phyloP scores from a whole-genome alignment of 306 rosid species.

The Castanea crenata region DNA sequence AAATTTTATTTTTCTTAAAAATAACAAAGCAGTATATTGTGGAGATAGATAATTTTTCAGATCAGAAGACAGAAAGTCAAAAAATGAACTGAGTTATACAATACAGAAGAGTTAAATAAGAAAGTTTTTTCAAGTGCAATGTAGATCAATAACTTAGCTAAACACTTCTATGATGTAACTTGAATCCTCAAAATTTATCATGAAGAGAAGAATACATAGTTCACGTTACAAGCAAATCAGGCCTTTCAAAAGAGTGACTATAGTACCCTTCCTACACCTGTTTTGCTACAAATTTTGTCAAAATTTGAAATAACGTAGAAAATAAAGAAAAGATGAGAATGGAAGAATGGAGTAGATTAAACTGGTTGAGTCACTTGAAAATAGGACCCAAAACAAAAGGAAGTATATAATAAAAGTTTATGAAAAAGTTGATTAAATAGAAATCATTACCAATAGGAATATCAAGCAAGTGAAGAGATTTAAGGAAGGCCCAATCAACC shows the following conservation, averaged over 20 bases:
- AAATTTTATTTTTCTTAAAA: constrained; percentile 4
- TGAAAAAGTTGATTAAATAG: too few species aligned
- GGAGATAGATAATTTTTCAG: not conserved
- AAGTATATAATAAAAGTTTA: too few species aligned
- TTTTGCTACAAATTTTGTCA: not conserved
- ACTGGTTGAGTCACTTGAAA: too few species aligned
- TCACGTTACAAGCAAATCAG: not conserved
- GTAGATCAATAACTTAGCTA: not conserved
- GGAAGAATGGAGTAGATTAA: too few species aligned
- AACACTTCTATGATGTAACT: not conserved
- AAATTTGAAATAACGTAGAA: too few species aligned
- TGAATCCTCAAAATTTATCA: not conserved
- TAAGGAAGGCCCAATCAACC: too few species aligned
- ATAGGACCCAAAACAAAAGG: too few species aligned
- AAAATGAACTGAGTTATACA: not conserved
- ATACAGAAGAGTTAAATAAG: not conserved
- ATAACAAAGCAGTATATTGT: not conserved
- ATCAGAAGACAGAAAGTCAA: not conserved
- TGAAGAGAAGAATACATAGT: not conserved
- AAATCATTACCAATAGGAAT: too few species aligned
- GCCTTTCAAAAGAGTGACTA: not conserved
- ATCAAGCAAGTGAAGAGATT: too few species aligned
- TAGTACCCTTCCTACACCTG: not conserved
- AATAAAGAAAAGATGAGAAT: too few species aligned
- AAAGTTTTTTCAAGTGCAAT: not conserved